These are phyloP conservation scores for Schoenoplectus triqueter DNA, from an alignment of 202 grass and related monocot genomes.

Conservation along the genomic window DNA sequence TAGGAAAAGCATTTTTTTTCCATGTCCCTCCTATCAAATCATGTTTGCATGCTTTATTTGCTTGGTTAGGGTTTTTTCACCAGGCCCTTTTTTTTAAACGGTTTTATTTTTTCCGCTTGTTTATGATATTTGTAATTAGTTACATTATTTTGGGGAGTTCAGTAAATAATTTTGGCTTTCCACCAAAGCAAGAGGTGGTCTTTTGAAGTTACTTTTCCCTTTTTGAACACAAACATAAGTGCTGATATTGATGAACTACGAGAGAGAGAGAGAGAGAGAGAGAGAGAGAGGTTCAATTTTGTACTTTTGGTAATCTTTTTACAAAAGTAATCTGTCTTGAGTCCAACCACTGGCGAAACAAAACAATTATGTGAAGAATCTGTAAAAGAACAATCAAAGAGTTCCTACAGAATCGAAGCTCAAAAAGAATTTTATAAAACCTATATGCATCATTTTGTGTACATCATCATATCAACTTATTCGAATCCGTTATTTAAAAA, in stretches of 20 bases:
- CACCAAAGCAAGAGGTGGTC: not conserved
- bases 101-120: slow-evolving; percentile 34
- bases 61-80: slow-evolving; percentile 39
- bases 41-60: slow-evolving; percentile 42
- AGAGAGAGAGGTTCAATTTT: not conserved
- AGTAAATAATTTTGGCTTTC: slow-evolving; percentile 20
- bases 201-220: slow-evolving; percentile 5
- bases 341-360: slow-evolving; percentile 27
- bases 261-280: not conserved
- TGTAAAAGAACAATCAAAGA: slow-evolving; percentile 10
- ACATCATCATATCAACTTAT: slow-evolving; percentile 8
- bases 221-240: slow-evolving; percentile 24
- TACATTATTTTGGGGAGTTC: slow-evolving; percentile 4
- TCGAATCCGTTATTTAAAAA: not conserved
- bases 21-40: slow-evolving; percentile 41
- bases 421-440: slow-evolving; percentile 18
- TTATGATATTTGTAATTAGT: slow-evolving; percentile 19
- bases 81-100: slow-evolving; percentile 28
- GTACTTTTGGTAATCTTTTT: slow-evolving; percentile 27
- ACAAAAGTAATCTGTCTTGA: slow-evolving; percentile 35
- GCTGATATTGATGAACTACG: slow-evolving; percentile 5
- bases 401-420: slow-evolving; percentile 20
- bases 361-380: slow-evolving; percentile 33
- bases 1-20: slow-evolving; percentile 49
- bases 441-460: not conserved